Evolutionary conservation across 2,329 filamentous ascomycete genomes (phyloP), one percentile per base, ranked within the genome.

Genomic region (Penicillium sp.): DNA sequence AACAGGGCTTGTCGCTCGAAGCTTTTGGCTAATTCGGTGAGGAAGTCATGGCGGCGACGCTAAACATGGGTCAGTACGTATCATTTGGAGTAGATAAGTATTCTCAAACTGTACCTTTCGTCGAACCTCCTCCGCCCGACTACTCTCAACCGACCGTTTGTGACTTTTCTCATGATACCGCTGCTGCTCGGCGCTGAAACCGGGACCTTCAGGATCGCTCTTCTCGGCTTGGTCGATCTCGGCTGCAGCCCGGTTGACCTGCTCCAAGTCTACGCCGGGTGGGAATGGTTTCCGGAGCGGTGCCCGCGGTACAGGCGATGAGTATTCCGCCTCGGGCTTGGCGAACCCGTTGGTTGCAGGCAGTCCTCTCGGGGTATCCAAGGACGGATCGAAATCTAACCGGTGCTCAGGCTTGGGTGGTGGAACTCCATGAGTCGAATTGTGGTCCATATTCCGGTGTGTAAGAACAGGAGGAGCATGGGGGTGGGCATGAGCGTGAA

Each of bases 101-200:
- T 10, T 27, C 34, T 22, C 16, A 36, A 5, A 74, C 51, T 84
- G 76, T 60, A 80, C 75, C 70, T 86, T 86, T 57, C 82, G 82
- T 61, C 85, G 86, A 28, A 75, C 70, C 16, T 72, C 64, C 61
- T 96, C 90, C 0, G 74, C 70, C 4, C 78, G 74, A 36, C 84
- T 79, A 50, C 89, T 76, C 29, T 89, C 80, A 16, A 84, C 73
- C 28, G 81, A 80, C 41, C 90, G 86, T 70, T 90, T 93, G 54
- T 79, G 78, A 30, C 72, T 72, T 49, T 74, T 74, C 41, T 73
- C 75, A 60, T 57, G 75, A 75, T 71, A 87, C 66, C 72, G 80
- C 67, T 75, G 67, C 51, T 73, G 75, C 30, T 81, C 76, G 2
- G 64, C 65, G 25, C 79, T 76, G 50, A 78, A 79, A 10, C 75